These are phyloP conservation scores for Schizosaccharomyces versatilis DNA, from an alignment of 1,139 yeast genomes.

Conservation along the genomic window DNA sequence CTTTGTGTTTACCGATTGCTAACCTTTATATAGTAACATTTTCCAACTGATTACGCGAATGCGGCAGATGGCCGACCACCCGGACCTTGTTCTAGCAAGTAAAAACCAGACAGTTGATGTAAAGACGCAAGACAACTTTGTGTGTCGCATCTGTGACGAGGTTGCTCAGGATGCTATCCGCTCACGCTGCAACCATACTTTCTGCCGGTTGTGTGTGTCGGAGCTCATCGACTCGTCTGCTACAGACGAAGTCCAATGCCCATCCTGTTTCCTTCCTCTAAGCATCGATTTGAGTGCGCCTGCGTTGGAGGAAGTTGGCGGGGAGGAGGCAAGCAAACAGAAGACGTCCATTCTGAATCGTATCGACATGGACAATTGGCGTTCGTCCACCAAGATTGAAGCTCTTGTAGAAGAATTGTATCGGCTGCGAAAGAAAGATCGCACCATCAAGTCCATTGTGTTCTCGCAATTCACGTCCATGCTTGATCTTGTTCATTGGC, in stretches of 20 bases:
- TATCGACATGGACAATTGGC: conserved; percentile 70
- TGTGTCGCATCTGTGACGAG: conserved; percentile 87
- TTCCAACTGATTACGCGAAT: conserved; percentile 86
- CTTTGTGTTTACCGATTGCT: background rate
- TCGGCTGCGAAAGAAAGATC: conserved; percentile 60
- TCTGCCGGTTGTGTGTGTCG: conserved; percentile 74
- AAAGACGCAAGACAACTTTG: conserved; percentile 36
- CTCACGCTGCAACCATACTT: conserved; percentile 77
- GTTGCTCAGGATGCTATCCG: conserved; percentile 95
- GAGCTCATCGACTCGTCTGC: conserved; percentile 70
- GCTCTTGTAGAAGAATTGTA: conserved; percentile 85
- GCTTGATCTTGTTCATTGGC: conserved; percentile 89
- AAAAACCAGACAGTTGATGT: conserved; percentile 22
- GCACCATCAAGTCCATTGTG: conserved; percentile 83
- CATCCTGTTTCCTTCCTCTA: conserved; percentile 83
- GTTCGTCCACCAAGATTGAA: conserved; percentile 85
- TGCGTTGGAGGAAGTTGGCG: conserved; percentile 52
- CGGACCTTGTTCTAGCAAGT: conserved; percentile 71
- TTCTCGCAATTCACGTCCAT: conserved; percentile 92
- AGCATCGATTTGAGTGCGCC: conserved; percentile 81
- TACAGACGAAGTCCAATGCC: conserved; percentile 49
- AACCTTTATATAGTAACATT: conserved; percentile 27
- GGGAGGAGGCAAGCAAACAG: conserved; percentile 26
- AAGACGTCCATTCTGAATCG: conserved; percentile 78
- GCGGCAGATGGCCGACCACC: conserved; percentile 96